Base-by-base conservation (phyloP, 441 rosid genomes). In the California macrophylla region DNA sequence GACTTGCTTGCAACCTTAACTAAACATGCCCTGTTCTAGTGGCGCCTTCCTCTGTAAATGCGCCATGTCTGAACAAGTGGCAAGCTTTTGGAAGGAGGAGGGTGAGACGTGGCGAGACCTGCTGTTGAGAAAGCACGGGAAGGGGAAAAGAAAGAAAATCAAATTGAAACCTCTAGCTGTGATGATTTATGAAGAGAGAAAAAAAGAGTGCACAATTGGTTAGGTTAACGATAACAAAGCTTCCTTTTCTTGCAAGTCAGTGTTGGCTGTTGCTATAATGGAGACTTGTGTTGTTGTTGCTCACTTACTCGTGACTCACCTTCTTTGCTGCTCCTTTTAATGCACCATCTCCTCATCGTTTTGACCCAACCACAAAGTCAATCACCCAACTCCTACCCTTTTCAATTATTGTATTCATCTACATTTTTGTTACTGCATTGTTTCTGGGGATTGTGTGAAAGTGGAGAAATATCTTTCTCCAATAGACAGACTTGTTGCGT, bases 141-240 rank as follows among this genome's bases (percentile, higher is more conserved):
- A 24, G 28, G 23, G 21, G 24, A 5, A 24, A 29, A 18, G n/a
- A 3, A 1, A 24, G 0, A 18, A 56, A 23, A 56, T 56, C 24
- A 50, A 50, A 50, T 3, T n/a, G n/a, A n/a, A n/a, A n/a, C n/a
- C n/a, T n/a, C n/a, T n/a, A 50, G 58, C 24, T 50, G 58, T 50
- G 58, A 1, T 50, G 23, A n/a, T n/a, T 3, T 0, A 4, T n/a
- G n/a, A 12, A 16, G 58, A n/a, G 6, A 2, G 23, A 16, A 56
- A 56, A 56, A 21, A 56, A 23, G 63, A 21, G 63, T 56, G 63
- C 63, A 13, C 62, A 56, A 56, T 56, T 56, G 62, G 28, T 56
- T 23, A 24, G 26, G 63, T 56, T 56, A 56, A 56, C 63, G 9
- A 56, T 9, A 21, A 56, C 63, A 23, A 24, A 23, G 7, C 63